Percentiles rank a stretch among this genome's conserved stretches.
phyloP scores from a whole-genome alignment of 441 rosid species.

The Erodium trifolium region DNA sequence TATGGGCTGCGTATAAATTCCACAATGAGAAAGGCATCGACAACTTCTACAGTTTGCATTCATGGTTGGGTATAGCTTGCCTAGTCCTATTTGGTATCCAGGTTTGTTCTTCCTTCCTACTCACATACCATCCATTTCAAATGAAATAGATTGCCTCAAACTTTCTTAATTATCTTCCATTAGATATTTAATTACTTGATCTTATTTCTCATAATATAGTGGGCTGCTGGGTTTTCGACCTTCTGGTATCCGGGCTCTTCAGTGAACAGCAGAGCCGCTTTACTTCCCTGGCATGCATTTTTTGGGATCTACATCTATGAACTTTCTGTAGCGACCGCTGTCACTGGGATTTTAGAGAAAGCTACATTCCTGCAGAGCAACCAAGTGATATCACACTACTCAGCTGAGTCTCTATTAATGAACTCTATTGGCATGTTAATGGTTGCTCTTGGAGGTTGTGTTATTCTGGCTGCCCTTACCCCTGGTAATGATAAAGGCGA shows the following conservation, averaged over 20 bases:
- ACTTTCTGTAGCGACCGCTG: not conserved
- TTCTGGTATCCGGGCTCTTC: not conserved
- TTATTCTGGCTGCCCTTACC: not conserved
- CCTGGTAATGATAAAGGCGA: not conserved
- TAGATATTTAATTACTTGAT: not conserved
- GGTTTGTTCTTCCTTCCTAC: not conserved
- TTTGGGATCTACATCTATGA: not conserved
- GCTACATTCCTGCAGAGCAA: slow-evolving; percentile 5
- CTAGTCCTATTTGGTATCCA: slow-evolving; percentile 3
- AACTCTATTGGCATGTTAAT: not conserved
- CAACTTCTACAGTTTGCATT: slow-evolving; percentile 9
- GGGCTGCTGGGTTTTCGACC: slow-evolving; percentile 4
- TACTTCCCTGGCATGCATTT: slow-evolving; percentile 8
- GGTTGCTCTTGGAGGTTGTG: not conserved
- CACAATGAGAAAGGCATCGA: slow-evolving; percentile 4
- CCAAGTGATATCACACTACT: not conserved
- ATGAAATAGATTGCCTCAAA: not conserved
- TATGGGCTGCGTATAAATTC: slow-evolving; percentile 5
- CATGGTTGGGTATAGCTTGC: slow-evolving; percentile 4
- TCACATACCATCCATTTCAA: not conserved
- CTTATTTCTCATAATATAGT: not conserved
- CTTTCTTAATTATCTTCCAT: not conserved
- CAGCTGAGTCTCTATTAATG: not conserved
- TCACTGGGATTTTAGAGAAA: slow-evolving; percentile 5
- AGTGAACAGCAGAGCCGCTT: not conserved